Evolutionary conservation across 1,284 basidiomycete species (phyloP), one percentile per base, ranked within the genome.

Genomic region (Tremellales sp.): DNA sequence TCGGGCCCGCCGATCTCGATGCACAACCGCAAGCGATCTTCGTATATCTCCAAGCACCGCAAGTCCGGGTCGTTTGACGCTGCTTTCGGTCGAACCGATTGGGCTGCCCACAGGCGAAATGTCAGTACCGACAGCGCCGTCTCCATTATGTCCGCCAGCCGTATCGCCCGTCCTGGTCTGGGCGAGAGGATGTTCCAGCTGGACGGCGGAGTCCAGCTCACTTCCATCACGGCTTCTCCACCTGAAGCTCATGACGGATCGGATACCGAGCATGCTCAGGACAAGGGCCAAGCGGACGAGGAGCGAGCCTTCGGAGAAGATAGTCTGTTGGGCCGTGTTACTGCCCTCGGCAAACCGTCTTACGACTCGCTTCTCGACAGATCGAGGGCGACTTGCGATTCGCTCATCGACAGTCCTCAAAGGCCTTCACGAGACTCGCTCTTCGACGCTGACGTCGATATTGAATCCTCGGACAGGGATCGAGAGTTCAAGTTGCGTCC

Each of bases 131-230:
- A 87, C 54, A 89, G 86, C 0, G 66, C 80, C 29, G 72, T 78
- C 58, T 89, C 86, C 49, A 81, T 83, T 46, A 80, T 80, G 54
- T 84, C 84, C 2, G 77, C 75, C 2, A 71, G 76, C 54, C 77
- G 79, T 10, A 66, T 86, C 3, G 82, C 78, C 2, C 79, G 88
- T 19, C 88, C 88, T 2, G 86, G 84, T 2, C 70, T 91, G 2
- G 87, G 89, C 0, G 89, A 90, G 64, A 87, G 89, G 77, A 90
- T 91, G 88, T 88, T 91, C 61, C 82, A 75, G n/a, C 76, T 73
- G 6, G 83, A 84, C 42, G 78, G 77, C 37, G 80, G 79, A 3
- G 77, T 80, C 49, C 81, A 84, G 0, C 76, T 89, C 24, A 68
- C 78, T 0, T 77, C 84, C 0, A 88, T 89, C 57, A 80, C 83